Evolutionary conservation across 176 grass and related monocot species (phyloP).

Genomic region (Oryza australiensis): DNA sequence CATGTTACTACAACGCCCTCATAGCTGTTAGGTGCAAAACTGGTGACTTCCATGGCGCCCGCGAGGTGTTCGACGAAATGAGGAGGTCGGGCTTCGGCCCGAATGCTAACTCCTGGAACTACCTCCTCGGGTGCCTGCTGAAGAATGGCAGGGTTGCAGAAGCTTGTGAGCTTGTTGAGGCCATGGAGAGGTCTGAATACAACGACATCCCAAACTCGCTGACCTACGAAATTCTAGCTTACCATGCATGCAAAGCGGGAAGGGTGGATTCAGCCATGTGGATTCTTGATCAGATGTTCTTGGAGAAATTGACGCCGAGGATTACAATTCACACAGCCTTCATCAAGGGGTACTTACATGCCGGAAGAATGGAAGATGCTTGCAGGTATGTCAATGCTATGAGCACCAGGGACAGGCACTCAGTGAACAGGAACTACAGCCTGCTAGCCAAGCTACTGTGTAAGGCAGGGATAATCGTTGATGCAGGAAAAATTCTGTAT

Average conservation of each 20-base stretch:
- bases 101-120: slow-evolving; percentile 76
- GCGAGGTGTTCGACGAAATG: slow-evolving; percentile 78
- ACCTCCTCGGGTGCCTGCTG: slow-evolving; percentile 73
- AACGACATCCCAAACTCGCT: slow-evolving; percentile 41
- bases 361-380: slow-evolving; percentile 54
- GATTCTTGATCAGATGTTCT: slow-evolving; percentile 66
- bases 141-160: slow-evolving; percentile 61
- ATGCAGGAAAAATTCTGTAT: slow-evolving; percentile 71
- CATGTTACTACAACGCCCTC: slow-evolving; percentile 69
- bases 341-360: slow-evolving; percentile 72
- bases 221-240: slow-evolving; percentile 65
- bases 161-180: slow-evolving; percentile 67
- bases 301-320: slow-evolving; percentile 57
- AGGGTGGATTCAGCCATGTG: slow-evolving; percentile 63
- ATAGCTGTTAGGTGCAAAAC: slow-evolving; percentile 60
- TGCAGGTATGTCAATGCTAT: slow-evolving; percentile 58
- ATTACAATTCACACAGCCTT: slow-evolving; percentile 69
- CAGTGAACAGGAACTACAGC: slow-evolving; percentile 75
- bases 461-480: slow-evolving; percentile 43
- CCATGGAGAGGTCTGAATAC: slow-evolving; percentile 49
- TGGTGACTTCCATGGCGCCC: slow-evolving; percentile 65
- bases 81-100: slow-evolving; percentile 55
- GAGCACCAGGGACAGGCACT: slow-evolving; percentile 59
- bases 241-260: slow-evolving; percentile 63
- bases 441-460: slow-evolving; percentile 56